These are phyloP conservation scores for Alternaria panax DNA, from an alignment of 2,329 filamentous ascomycete species.

Conservation along the genomic window DNA sequence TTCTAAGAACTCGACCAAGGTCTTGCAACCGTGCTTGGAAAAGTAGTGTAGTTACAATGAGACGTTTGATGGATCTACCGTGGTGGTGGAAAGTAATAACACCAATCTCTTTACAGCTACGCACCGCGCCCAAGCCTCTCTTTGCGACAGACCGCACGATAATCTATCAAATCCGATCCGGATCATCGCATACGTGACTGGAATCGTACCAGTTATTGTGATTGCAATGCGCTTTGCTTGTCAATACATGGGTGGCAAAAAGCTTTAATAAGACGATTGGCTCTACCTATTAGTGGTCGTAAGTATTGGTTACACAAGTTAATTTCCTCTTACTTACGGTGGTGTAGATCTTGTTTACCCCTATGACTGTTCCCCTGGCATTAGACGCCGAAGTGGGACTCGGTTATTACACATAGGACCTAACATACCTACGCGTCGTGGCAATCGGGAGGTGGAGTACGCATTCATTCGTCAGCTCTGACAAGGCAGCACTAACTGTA, in stretches of 20 bases:
- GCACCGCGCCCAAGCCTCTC: neutral
- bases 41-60: constrained; percentile 5
- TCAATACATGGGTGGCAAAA: neutral
- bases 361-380: neutral
- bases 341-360: neutral
- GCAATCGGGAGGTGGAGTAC: neutral
- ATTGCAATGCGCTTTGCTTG: neutral
- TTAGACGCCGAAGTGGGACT: neutral
- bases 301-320: neutral
- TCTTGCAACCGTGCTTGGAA: constrained; percentile 9
- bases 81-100: neutral
- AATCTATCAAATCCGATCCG: neutral
- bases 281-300: neutral
- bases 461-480: neutral
- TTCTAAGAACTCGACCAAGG: constrained; percentile 13
- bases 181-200: neutral
- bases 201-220: neutral
- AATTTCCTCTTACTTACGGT: neutral
- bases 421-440: neutral
- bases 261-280: neutral
- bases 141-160: neutral
- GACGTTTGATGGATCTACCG: constrained; percentile 1
- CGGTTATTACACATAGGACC: neutral
- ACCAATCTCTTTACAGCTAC: neutral
- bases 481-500: neutral